Base-by-base conservation (phyloP, 2,329 filamentous ascomycete genomes). In the Botrytis byssoidea region DNA sequence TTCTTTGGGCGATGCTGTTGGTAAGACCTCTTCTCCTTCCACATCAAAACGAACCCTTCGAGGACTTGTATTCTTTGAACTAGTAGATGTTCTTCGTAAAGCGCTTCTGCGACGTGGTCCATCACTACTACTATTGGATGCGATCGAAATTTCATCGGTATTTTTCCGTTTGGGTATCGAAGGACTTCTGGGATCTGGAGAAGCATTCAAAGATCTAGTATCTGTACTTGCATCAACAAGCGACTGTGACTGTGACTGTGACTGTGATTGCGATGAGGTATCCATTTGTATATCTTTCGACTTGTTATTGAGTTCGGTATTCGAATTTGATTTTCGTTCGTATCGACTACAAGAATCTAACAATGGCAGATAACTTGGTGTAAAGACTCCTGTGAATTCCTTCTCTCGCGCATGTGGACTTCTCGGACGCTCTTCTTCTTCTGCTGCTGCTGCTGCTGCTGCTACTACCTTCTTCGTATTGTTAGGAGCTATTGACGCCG, bases 21-120 rank as follows among this genome's bases (percentile, higher is more conserved):
- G 88, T 73, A 90, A 82, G 51, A 91, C 88, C 78, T 91, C 88
- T 76, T 85, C 83, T 71, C 88, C 89, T 79, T 86, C 85, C 64
- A 91, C 86, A 55, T 89, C 86, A 76, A 91, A 91, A 66, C 89
- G 88, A 73, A 91, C 89, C 74, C 88, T 85, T 44, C 89, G 85
- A n/a, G 88, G 88, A 77, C 88, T 89, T 61, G 84, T 83, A 9
- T 82, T 82, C 71, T 85, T 84, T 68, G 84, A 86, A 40, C 86
- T 85, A 46, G 83, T 84, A 77, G 85, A 88, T 1, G 87, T 86
- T 67, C 88, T 85, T 73, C 89, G 86, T 73, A 91, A 81, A 64
- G 88, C 89, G 77, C 89, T 90, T 76, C 88, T 84, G 65, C 85
- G 85, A 55, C 81, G 81, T 76, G 84, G 85, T 35, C 83, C 82